Base-by-base conservation (phyloP, 441 rosid genomes). In the Gossypium aridum region DNA sequence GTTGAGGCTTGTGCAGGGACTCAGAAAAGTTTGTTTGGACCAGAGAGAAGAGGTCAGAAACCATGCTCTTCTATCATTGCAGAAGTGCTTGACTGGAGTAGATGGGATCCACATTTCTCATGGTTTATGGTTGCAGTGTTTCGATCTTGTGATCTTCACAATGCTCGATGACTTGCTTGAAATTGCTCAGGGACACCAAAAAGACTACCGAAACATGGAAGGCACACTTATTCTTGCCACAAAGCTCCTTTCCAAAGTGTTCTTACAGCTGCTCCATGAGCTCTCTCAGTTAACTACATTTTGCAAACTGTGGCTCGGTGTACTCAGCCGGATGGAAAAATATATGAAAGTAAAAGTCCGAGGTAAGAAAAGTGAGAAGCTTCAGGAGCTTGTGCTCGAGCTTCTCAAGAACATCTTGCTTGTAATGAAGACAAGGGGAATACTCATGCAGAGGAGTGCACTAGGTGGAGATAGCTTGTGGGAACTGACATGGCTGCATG, bases 11-110 rank as follows among this genome's bases (percentile, higher is more conserved):
- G 97, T 89, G 62, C 99, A 95, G 77, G 97, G 89, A 70, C 64
- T 93, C 72, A 83, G 95, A 80, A 95, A 91, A 89, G 94, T 90
- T 68, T 95, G 99, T 82, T 81, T 93, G 87, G 98, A 93, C 76
- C 93, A 88, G 83, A 89, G 98, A 82, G 98, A 95, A 75, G 98
- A 95, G 72, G 97, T 95, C 59, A 86, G 99, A 79, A 89, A 95
- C 83, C 92, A 91, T 79, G 93, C 99, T n/a, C 84, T 93, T 75
- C 77, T 87, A 75, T 85, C 91, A 49, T 80, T 95, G 78, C 99
- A 89, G 76, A 93, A 85, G 84, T 93, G 94, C 81, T 79, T 93
- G 81, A 87, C 89, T 7, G 91, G 88, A 77, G 93, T 85, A 45
- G 89, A 87, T 22, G 90, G 19, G 59, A 87, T 91, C 81, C 80